Base-by-base conservation (phyloP, 1,284 basidiomycete genomes). In the Fomitiporia mediterranea region DNA sequence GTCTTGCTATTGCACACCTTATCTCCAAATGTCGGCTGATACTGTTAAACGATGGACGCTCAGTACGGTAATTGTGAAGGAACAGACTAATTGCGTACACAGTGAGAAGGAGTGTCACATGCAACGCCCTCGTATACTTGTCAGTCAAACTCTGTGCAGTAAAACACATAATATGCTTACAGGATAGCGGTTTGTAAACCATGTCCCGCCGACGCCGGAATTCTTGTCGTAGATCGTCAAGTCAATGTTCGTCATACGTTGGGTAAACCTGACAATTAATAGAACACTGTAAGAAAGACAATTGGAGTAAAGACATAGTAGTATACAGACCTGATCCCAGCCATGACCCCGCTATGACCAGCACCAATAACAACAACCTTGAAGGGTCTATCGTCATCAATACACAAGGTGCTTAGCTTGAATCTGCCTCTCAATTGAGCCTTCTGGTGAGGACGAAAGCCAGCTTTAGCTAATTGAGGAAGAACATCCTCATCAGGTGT, bases 221-320 rank as follows among this genome's bases (percentile, higher is more conserved):
- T 78, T 77, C 60, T 80, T 79, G 51, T 85, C 83, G 62, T 83
- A 85, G 17, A 84, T 77, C 0, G 73, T 81, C 11, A 75, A 73
- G 56, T 82, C 81, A 30, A 83, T 77, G 58, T 78, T 81, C 69
- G 79, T 81, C 65, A 83, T 58, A 28, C 77, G 68, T 69, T 85
- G 83, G 83, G 42, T 78, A 75, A 4, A 81, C 74, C 61, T 83
- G 74, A 28, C 72, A 68, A 65, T 85, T 82, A 46, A 81, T 70
- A 0, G 82, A 56, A 15, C 79, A 66, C 1, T 82, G 64, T 2
- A 30, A 13, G n/a, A 13, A 1, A 6, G 11, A 28, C 6, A 35
- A 21, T 4, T 23, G 19, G 19, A n/a, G 2, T 21, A 5, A 23
- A 13, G 2, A 38, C 19, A 23, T n/a, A 4, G 21, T 25, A 11